phyloP scores from a whole-genome alignment of 2,329 filamentous ascomycete species.

The Fusarium marasasianum region DNA sequence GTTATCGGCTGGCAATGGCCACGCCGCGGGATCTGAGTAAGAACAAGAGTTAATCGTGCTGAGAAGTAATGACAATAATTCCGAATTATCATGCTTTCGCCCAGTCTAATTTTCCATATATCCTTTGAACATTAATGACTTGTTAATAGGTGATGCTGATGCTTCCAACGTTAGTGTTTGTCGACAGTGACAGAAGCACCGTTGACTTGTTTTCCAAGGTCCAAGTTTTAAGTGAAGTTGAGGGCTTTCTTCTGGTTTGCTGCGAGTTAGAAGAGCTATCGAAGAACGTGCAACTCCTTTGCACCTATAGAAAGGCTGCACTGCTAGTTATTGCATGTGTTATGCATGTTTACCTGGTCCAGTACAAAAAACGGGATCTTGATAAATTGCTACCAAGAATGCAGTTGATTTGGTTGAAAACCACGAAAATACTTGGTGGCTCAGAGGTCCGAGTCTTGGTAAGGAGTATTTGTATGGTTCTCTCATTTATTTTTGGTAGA shows the following conservation, averaged over 20 bases:
- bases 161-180: not conserved
- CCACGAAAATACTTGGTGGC: not conserved
- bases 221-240: not conserved
- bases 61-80: not conserved
- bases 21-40: not conserved
- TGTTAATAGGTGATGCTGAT: not conserved
- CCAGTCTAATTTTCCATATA: not conserved
- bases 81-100: not conserved
- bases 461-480: not conserved
- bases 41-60: not conserved
- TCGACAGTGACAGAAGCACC: not conserved
- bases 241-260: not conserved
- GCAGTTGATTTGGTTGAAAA: not conserved
- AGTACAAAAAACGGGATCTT: not conserved
- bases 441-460: not conserved
- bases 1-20: constrained; percentile 12
- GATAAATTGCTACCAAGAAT: not conserved
- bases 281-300: not conserved
- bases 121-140: not conserved
- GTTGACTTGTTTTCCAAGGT: not conserved
- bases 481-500: not conserved
- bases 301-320: not conserved
- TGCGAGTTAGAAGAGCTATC: not conserved
- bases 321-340: not conserved
- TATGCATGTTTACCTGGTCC: not conserved